Evolutionary conservation across 495 filamentous ascomycete species (phyloP), one percentile per base, ranked within the genome.

Genomic region (Penicillium malachiteum): DNA sequence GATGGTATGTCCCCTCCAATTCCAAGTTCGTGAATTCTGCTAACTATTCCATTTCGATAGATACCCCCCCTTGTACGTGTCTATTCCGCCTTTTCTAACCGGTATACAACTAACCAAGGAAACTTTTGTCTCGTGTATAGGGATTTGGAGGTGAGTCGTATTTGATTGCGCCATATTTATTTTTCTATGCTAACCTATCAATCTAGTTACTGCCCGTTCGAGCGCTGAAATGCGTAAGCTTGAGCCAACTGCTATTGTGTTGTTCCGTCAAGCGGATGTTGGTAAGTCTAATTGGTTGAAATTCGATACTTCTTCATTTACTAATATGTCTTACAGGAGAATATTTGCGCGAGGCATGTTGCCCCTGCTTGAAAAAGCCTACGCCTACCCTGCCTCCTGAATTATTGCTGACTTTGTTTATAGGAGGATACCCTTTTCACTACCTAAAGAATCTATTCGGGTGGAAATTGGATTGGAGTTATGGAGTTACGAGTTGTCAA

Each of bases 231-330:
- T 88, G 13, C 75, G 88, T 55, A 76, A 88, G 54, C 68, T 97
- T 50, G 93, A 97, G 45, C 94, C 94, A 0, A 98, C 95, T 1
- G 91, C 86, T 12, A 87, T 96, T 50, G 85, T 87, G 9, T 82
- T 86, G 32, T 96, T 96, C 70, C 76, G 54, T 17, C 63, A 64
- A 50, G 56, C 48, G 44, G 12, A 34, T 17, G 31, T 46, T 6
- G 17, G 35, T 50, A 31, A 12, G 21, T 39, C 14, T 26, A 31
- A 16, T 7, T 8, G n/a, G 35, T 14, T 26, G 34, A 18, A 26
- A 39, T 3, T 17, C 3, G 16, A 12, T 21, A 5, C 30, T 48
- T 12, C 37, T 43, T 5, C 16, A 38, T 47, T 11, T 35, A 13
- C 49, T 53, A 41, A 16, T 26, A 3, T 32, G 16, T 8, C 18